Base-by-base conservation (phyloP, 768 basidiomycete species). In the Auricularia auricula-judae region DNA sequence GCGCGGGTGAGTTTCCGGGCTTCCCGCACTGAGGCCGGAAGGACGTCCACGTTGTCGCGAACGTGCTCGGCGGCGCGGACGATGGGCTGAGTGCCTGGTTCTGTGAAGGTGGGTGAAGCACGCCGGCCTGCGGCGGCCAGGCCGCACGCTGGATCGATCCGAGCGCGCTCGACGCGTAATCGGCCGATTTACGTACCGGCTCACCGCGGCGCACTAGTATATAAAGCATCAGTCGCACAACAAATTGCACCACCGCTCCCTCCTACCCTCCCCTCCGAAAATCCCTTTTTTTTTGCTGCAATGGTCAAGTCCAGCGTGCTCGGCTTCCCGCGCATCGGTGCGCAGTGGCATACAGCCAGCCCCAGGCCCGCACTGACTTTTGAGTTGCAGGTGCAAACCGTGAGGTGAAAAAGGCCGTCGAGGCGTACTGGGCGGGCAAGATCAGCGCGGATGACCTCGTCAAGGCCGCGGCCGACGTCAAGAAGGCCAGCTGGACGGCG, bases 381-480 rank as follows among this genome's bases (percentile, higher is more conserved):
- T 33, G 60, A 64, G 63, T 5, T 60, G 29, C 68, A 94, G 93
- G 93, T 80, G 88, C 87, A 65, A 88, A 93, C 80, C 91, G 91
- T 79, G 93, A 96, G 79, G 85, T 95, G 67, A 97, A 97, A 81
- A 96, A 98, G 82, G 93, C 94, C 69, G 91, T 97, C 72, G 96
- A 98, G 79, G 89, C 93, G 64, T 98, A 98, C 82, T 99, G 97
- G 97, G 92, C 84, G 36, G 89, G 90, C 76, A 98, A 96, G 77
- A 80, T 86, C 74, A 83, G 87, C 66, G 92, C 86, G 42, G 90
- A 91, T 69, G 91, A 93, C 65, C 88, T 99, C 69, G 86, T 86
- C 73, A 90, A 90, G 77, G 86, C 81, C 68, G 91, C 93, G 70
- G 88, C 91, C 69, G 87, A 91, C 62, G 87, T 93, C 72, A 89